A percentile compares a stretch with the other conserved stretches of the same genome.
Conservation (phyloP, 2,329 filamentous ascomycete genomes). For the Chaetomiaceae sp. region DNA sequence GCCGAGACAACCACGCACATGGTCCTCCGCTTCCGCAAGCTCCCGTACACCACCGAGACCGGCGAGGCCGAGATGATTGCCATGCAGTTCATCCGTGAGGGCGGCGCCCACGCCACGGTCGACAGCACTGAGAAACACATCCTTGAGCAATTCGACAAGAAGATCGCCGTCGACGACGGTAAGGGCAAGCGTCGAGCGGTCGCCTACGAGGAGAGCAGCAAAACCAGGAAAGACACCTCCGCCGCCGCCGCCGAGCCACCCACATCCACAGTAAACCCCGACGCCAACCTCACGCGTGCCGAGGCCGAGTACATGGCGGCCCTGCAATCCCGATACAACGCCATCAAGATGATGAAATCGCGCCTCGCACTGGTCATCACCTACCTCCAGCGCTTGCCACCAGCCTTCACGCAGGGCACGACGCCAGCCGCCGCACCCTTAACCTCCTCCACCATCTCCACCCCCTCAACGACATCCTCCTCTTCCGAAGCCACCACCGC, state of each 20-base stretch:
- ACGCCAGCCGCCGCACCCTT: too few relatives aligned
- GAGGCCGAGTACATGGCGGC: conserved; percentile 57
- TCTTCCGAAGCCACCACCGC: conserved; percentile 27
- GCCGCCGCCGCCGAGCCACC: neutral
- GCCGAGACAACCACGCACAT: conserved; percentile 45
- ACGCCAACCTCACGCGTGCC: conserved; percentile 46
- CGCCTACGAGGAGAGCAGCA: conserved; percentile 21
- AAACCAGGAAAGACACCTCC: conserved; percentile 21
- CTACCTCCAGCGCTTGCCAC: conserved; percentile 71
- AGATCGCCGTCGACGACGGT: conserved; percentile 39
- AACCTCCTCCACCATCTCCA: too few relatives aligned
- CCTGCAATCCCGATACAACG: conserved; percentile 83
- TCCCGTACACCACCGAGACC: conserved; percentile 85
- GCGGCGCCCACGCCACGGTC: conserved; percentile 72
- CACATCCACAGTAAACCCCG: conserved; percentile 30
- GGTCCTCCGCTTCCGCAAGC: conserved; percentile 67
- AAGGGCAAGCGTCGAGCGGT: conserved; percentile 44
- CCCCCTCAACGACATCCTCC: too few relatives aligned
- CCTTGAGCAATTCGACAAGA: conserved; percentile 33
- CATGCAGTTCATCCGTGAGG: conserved; percentile 85
- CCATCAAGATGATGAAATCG: conserved; percentile 84
- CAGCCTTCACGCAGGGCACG: conserved; percentile 52
- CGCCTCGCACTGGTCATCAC: conserved; percentile 64
- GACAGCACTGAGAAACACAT: conserved; percentile 34
- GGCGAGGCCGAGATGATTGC: conserved; percentile 97